These are phyloP conservation scores for Aspergillus ellipticus DNA, from an alignment of 495 filamentous ascomycete genomes.

Conservation along the genomic window DNA sequence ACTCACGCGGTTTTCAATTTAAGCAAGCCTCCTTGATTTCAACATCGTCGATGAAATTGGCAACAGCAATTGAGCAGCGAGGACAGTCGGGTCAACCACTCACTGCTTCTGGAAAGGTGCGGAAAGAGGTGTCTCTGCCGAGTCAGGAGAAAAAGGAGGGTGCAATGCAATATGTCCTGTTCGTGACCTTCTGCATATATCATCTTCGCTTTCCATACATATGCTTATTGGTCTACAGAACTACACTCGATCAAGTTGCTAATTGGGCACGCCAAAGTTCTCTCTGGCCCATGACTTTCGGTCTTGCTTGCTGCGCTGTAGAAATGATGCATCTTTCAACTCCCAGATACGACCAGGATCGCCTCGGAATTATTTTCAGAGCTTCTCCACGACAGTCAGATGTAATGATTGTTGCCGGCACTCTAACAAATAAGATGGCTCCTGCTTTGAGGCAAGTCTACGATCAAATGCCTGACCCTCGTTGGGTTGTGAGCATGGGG, in stretches of 20 bases:
- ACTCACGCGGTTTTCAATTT: constrained; percentile 20
- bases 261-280: constrained; percentile 95
- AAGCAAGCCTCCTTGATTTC: constrained; percentile 36
- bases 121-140: constrained; percentile 76
- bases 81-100: constrained; percentile 37
- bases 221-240: constrained; percentile 46
- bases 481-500: constrained; percentile 95
- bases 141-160: constrained; percentile 94
- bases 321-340: constrained; percentile 99
- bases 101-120: constrained; percentile 49
- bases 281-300: constrained; percentile 97
- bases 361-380: constrained; percentile 95
- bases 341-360: constrained; percentile 93
- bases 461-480: constrained; percentile 96
- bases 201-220: background rate
- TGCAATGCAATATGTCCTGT: constrained; percentile 96
- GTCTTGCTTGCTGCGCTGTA: constrained; percentile 91
- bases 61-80: constrained; percentile 43
- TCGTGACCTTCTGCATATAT: constrained; percentile 34
- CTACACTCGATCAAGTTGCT: constrained; percentile 84
- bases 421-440: constrained; percentile 97
- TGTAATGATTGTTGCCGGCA: constrained; percentile 97
- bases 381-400: constrained; percentile 93
- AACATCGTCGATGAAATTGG: constrained; percentile 39
- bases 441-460: constrained; percentile 92